phyloP scores from a whole-genome alignment of 2,329 filamentous ascomycete species.

The Pseudogymnoascus sp. region DNA sequence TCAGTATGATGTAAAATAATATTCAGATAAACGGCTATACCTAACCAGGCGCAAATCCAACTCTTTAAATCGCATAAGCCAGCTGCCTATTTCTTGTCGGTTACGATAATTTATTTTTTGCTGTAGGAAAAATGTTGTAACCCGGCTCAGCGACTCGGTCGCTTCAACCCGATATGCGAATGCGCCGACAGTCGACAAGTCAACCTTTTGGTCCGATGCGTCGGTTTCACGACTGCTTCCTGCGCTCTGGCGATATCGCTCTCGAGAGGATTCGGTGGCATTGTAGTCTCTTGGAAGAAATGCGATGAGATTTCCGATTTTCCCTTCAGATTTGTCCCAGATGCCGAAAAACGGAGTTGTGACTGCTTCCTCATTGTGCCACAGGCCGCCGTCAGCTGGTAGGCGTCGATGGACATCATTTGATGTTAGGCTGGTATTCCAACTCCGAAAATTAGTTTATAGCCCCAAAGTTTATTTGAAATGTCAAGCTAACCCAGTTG shows the following conservation, averaged over 20 bases:
- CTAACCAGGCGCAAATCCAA: slow-evolving; percentile 38
- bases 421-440: slow-evolving; percentile 32
- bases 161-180: slow-evolving; percentile 41
- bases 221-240: slow-evolving; percentile 13
- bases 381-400: slow-evolving; percentile 36
- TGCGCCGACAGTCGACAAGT: slow-evolving; percentile 24
- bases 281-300: slow-evolving; percentile 30
- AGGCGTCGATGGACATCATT: slow-evolving; percentile 29
- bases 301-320: slow-evolving; percentile 33
- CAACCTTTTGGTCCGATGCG: slow-evolving; percentile 20
- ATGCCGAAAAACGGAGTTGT: slow-evolving; percentile 39
- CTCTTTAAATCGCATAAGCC: slow-evolving; percentile 40
- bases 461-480: background rate
- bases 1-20: background rate
- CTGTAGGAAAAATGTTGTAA: slow-evolving; percentile 38
- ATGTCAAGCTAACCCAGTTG: slow-evolving; percentile 1
- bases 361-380: slow-evolving; percentile 34
- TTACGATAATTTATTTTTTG: slow-evolving; percentile 34
- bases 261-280: slow-evolving; percentile 14
- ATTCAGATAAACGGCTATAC: slow-evolving; percentile 18
- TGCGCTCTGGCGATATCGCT: slow-evolving; percentile 20
- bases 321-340: slow-evolving; percentile 34
- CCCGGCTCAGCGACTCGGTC: slow-evolving; percentile 37
- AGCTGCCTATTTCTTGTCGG: slow-evolving; percentile 33
- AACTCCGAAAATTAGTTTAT: slow-evolving; percentile 22